Evolutionary conservation across 768 basidiomycete species (phyloP).

Genomic region (Tylopilus vinaceipallidus): DNA sequence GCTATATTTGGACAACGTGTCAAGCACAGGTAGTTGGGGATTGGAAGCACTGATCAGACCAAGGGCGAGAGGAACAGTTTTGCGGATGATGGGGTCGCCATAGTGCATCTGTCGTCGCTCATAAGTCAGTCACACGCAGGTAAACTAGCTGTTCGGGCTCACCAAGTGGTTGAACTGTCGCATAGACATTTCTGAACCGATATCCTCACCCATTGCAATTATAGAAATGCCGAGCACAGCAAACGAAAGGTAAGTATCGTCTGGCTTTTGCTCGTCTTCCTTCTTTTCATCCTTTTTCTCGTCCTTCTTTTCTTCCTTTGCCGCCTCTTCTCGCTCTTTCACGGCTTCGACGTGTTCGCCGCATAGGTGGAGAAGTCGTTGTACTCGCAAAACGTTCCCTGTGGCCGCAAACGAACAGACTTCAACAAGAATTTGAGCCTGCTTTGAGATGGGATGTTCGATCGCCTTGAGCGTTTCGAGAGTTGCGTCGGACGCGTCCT

Average conservation of each 20-base stretch:
- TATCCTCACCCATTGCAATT: conserved; percentile 97
- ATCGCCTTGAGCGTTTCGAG: conserved; percentile 92
- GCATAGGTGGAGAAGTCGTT: conserved; percentile 89
- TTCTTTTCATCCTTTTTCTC: conserved; percentile 63
- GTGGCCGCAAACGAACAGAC: conserved; percentile 94
- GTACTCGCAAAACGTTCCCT: conserved; percentile 91
- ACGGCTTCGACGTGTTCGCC: conserved; percentile 77
- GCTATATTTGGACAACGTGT: conserved; percentile 97
- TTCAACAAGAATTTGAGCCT: conserved; percentile 89
- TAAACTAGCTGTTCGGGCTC: conserved; percentile 30
- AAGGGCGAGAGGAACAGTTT: conserved; percentile 91
- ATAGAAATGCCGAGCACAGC: conserved; percentile 92
- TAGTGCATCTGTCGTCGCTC: conserved; percentile 85
- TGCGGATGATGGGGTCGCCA: conserved; percentile 89
- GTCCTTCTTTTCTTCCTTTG: conserved; percentile 43
- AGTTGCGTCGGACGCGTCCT: conserved; percentile 92
- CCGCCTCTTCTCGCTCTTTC: conserved; percentile 36
- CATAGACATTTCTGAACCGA: conserved; percentile 97
- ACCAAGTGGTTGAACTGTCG: conserved; percentile 97
- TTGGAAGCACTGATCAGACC: conserved; percentile 95
- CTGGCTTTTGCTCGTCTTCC: conserved; percentile 48
- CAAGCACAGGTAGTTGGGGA: conserved; percentile 90
- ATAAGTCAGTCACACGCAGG: conserved; percentile 12
- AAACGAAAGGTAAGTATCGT: conserved; percentile 87
- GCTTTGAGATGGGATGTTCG: conserved; percentile 87